Evolutionary conservation across 2,329 filamentous ascomycete species (phyloP).

Genomic region (Phialophora chinensis): DNA sequence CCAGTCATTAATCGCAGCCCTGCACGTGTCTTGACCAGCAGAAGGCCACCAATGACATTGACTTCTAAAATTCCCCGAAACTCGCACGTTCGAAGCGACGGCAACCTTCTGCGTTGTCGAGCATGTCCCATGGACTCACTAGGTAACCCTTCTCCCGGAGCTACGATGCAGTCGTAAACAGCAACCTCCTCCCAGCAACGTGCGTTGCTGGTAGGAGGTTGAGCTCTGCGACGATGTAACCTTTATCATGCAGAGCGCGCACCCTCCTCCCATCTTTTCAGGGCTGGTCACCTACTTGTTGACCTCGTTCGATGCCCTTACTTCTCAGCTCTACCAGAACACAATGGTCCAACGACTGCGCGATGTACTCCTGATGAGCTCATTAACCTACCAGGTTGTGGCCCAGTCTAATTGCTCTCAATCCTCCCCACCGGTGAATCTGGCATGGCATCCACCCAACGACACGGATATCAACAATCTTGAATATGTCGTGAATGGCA

Average conservation of each 20-base stretch:
- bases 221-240: slow-evolving; percentile 8
- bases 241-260: slow-evolving; percentile 17
- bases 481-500: slow-evolving; percentile 60
- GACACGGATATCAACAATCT: slow-evolving; percentile 67
- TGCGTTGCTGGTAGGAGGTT: neutral
- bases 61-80: neutral
- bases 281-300: slow-evolving; percentile 19
- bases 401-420: slow-evolving; percentile 20
- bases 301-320: slow-evolving; percentile 21
- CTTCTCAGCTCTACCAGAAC: slow-evolving; percentile 19
- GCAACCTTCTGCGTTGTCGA: neutral
- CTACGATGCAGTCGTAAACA: neutral
- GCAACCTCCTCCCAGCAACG: neutral
- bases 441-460: slow-evolving; percentile 65
- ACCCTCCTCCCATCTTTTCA: slow-evolving; percentile 4
- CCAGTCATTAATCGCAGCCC: neutral
- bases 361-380: slow-evolving; percentile 16
- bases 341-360: slow-evolving; percentile 24
- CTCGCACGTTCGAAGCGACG: neutral
- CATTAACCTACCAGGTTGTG: slow-evolving; percentile 8
- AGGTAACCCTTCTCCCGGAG: neutral
- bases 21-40: neutral
- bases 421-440: slow-evolving; percentile 43
- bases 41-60: neutral
- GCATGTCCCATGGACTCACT: neutral